These are phyloP conservation scores for Gracilaria domingensis DNA, from an alignment of 23 red algal species.

Conservation along the genomic window DNA sequence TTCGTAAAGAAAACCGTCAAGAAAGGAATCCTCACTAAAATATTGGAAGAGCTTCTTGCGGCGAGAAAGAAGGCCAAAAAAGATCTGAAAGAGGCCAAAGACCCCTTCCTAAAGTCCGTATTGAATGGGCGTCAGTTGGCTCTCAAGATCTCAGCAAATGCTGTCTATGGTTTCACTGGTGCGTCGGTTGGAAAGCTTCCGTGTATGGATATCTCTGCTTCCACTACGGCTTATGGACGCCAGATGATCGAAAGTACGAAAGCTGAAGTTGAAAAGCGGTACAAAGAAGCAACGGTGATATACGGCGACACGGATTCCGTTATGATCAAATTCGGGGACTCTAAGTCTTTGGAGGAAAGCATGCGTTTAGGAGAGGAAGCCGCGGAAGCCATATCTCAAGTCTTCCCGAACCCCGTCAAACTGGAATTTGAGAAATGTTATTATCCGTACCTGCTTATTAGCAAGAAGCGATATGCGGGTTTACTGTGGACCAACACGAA, in stretches of 20 bases:
- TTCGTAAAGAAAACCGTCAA: slow-evolving; percentile 85
- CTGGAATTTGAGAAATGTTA: slow-evolving; percentile 99
- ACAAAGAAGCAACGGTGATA: slow-evolving; percentile 86
- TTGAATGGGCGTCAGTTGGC: slow-evolving; percentile 97
- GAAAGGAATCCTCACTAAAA: slow-evolving; percentile 89
- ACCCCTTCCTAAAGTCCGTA: slow-evolving; percentile 91
- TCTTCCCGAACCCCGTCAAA: slow-evolving; percentile 92
- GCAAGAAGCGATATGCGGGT: slow-evolving; percentile 98
- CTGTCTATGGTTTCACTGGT: slow-evolving; percentile 99
- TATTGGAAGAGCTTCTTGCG: slow-evolving; percentile 92
- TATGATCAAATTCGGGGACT: slow-evolving; percentile 96
- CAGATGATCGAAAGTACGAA: slow-evolving; percentile 97
- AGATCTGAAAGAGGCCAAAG: slow-evolving; percentile 84
- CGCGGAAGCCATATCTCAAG: slow-evolving; percentile 73
- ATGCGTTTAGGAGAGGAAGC: slow-evolving; percentile 92
- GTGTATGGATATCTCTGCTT: slow-evolving; percentile 98
- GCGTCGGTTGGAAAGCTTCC: slow-evolving; percentile 97
- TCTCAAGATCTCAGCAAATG: slow-evolving; percentile 99
- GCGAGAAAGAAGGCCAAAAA: slow-evolving; percentile 93
- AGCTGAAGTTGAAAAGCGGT: slow-evolving; percentile 76
- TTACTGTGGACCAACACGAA: slow-evolving; percentile 91
- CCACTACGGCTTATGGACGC: slow-evolving; percentile 94
- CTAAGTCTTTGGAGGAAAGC: slow-evolving; percentile 62
- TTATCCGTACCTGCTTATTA: slow-evolving; percentile 96
- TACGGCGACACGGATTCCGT: slow-evolving; percentile 99